Percentiles rank a stretch among this genome's conserved stretches.
Evolutionary conservation across 2,329 filamentous ascomycete species (phyloP).

Genomic region (Beauveria sp.): DNA sequence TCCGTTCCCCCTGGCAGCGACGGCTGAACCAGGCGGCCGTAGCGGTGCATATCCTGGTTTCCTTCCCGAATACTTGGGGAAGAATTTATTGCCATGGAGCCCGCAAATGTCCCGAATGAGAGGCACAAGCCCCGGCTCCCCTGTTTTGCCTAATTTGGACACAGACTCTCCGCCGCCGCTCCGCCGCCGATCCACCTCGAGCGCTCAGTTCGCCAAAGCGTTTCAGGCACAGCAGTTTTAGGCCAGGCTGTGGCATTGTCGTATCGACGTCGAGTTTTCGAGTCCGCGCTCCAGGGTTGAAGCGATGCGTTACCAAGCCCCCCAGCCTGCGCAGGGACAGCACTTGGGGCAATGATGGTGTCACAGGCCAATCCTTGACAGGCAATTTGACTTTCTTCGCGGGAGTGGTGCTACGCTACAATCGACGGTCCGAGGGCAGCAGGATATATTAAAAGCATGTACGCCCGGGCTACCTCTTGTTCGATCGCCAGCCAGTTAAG

Average conservation of each 20-base stretch:
- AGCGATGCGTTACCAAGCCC: neutral
- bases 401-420: neutral
- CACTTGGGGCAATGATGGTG: neutral
- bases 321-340: neutral
- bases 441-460: neutral
- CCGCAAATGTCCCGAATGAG: too few species aligned
- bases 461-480: neutral
- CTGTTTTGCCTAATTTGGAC: neutral
- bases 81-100: too few species aligned
- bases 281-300: neutral
- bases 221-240: slow-evolving; percentile 4
- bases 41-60: neutral
- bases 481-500: neutral
- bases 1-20: neutral
- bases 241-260: neutral
- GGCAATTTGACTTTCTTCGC: neutral
- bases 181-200: neutral
- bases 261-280: neutral
- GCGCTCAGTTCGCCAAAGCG: slow-evolving; percentile 6
- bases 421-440: neutral
- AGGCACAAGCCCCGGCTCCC: too few species aligned
- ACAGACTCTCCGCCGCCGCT: neutral
- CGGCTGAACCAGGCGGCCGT: neutral
- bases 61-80: neutral
- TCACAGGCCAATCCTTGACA: neutral